Conservation (phyloP, 2,329 filamentous ascomycete species). For the Hypoxylon sp. region DNA sequence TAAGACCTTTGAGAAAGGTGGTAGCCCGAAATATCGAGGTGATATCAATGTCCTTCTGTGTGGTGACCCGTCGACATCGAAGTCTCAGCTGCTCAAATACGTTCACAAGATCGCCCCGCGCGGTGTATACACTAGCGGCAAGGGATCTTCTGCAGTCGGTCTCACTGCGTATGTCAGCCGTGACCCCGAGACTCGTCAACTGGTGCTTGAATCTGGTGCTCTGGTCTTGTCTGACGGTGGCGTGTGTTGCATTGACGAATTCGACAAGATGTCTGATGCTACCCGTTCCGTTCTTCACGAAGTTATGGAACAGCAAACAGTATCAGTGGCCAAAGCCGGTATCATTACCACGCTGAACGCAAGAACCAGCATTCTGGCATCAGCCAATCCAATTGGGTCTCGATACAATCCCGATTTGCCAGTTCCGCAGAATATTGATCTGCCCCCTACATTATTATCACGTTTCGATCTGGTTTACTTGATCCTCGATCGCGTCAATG, state of each 20-base stretch:
- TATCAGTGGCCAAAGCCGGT: slow-evolving; percentile 89
- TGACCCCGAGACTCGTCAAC: slow-evolving; percentile 83
- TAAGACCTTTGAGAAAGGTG: slow-evolving; percentile 97
- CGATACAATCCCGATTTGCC: slow-evolving; percentile 97
- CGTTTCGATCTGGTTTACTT: slow-evolving; percentile 98
- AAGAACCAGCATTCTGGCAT: slow-evolving; percentile 93
- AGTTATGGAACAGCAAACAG: slow-evolving; percentile 91
- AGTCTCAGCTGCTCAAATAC: slow-evolving; percentile 94
- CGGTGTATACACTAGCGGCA: slow-evolving; percentile 84
- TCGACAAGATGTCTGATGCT: slow-evolving; percentile 87
- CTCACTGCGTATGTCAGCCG: slow-evolving; percentile 85
- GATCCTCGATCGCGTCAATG: slow-evolving; percentile 93
- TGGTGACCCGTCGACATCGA: slow-evolving; percentile 95
- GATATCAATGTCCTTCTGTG: slow-evolving; percentile 98
- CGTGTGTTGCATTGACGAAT: slow-evolving; percentile 88
- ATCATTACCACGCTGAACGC: slow-evolving; percentile 98
- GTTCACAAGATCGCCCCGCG: slow-evolving; percentile 98
- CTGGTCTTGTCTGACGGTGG: slow-evolving; percentile 85
- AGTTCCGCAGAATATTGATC: slow-evolving; percentile 97
- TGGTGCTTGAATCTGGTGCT: slow-evolving; percentile 85
- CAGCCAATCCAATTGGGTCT: slow-evolving; percentile 97
- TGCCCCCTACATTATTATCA: slow-evolving; percentile 93
- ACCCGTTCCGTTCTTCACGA: slow-evolving; percentile 87
- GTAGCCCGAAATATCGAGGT: slow-evolving; percentile 93
- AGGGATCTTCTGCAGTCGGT: slow-evolving; percentile 85